These are phyloP conservation scores for Salix suchowensis DNA, from an alignment of 345 rosid genomes.

Conservation along the genomic window DNA sequence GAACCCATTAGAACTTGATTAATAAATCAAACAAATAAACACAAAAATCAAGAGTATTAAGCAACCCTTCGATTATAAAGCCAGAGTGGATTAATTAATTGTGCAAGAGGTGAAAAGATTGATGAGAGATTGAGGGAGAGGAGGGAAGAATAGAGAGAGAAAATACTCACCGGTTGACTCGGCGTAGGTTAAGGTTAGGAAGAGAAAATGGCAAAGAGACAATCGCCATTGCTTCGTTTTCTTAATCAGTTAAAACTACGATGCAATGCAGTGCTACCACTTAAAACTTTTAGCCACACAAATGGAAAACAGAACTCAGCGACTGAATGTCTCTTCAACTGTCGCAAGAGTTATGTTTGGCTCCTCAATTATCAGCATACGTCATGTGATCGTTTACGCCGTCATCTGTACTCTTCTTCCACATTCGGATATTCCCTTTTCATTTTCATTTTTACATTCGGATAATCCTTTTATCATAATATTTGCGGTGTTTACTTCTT, in stretches of 20 bases:
- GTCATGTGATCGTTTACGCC: not conserved
- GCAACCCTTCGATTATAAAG: too few relatives aligned
- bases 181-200: conserved; percentile 40
- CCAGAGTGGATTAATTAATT: not conserved
- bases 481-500: too few relatives aligned
- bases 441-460: too few relatives aligned
- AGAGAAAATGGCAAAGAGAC: conserved; percentile 44
- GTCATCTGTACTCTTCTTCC: too few relatives aligned
- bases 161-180: conserved; percentile 44
- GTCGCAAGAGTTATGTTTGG: not conserved
- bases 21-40: too few relatives aligned
- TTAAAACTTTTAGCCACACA: too few relatives aligned
- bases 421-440: conserved; percentile 23
- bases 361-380: not conserved
- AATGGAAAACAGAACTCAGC: too few relatives aligned
- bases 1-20: not conserved
- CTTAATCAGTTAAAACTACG: not conserved
- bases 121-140: not conserved
- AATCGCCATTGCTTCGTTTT: conserved; percentile 44
- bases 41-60: too few relatives aligned
- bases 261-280: too few relatives aligned
- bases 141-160: not conserved
- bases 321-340: not conserved
- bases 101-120: not conserved
- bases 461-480: too few relatives aligned